Evolutionary conservation across 768 basidiomycete genomes (phyloP), one percentile per base, ranked within the genome.

Genomic region (Termitomyces sp.): DNA sequence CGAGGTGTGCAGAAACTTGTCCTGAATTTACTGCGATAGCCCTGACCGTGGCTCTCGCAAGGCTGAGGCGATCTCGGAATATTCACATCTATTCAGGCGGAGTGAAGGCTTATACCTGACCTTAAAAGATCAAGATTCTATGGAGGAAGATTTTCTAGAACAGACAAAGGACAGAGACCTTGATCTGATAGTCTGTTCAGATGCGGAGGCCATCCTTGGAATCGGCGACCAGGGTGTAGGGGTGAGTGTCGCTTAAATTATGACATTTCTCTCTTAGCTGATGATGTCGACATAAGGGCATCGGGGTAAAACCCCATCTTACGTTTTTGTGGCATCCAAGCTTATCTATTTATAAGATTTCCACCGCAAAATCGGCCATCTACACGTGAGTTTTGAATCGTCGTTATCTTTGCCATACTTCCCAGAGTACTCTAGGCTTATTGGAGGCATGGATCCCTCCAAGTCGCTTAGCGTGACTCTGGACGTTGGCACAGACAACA

Each of bases 141-240:
- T 93, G 86, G 89, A 91, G 63, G 78, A 84, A 59, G 84, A 86
- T 59, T 89, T 89, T 64, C 69, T 92, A 23, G 86, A 87, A 62
- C 81, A 83, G 63, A 86, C 80, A 1, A 74, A 72, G 35, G 83
- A 79, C 7, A 73, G 77, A 28, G 73, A 85, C 28, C 82, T 94
- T 54, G 87, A 94, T 58, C 74, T 94, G 23, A 77, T 95, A 50
- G 90, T 94, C 26, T 86, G 87, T 54, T 88, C 90, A 0, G 93
- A 95, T 66, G 83, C 86, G 4, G 91, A 93, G 63, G 89, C 89
- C 0, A 94, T 94, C 57, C 73, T 95, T 10, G 93, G 93, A 15
- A 80, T 80, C 50, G 79, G 79, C 1, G 79, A 80, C 65, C 79
- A 80, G 60, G 79, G 92, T 55, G 91, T 93, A 71, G 89, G 75